A percentile compares a stretch with the other conserved stretches of the same genome.
phyloP scores from a whole-genome alignment of 2,329 filamentous ascomycete genomes.

The Colletotrichum sp. region DNA sequence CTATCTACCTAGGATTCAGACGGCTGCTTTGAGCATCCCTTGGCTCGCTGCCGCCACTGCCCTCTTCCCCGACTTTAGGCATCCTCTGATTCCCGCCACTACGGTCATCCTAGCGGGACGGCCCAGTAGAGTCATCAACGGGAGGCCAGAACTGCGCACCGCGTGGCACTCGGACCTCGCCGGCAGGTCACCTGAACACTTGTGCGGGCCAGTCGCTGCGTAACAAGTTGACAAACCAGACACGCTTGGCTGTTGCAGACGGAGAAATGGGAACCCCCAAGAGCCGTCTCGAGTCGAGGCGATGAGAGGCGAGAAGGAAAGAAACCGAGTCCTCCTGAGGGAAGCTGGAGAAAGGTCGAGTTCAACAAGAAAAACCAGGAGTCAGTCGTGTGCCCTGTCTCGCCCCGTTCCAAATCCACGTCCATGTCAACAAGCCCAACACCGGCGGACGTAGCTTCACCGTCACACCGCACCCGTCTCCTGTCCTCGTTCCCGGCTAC shows the following conservation, averaged over 20 bases:
- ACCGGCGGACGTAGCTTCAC: background rate
- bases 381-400: background rate
- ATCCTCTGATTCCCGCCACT: background rate
- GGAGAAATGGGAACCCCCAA: background rate
- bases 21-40: background rate
- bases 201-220: constrained; percentile 6
- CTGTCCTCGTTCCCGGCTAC: background rate
- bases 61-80: background rate
- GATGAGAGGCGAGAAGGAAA: background rate
- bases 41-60: background rate
- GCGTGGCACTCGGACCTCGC: constrained; percentile 14
- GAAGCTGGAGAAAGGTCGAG: background rate
- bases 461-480: background rate
- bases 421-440: background rate
- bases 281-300: background rate
- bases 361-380: background rate
- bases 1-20: background rate
- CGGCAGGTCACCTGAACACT: constrained; percentile 16
- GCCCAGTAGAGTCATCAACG: background rate
- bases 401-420: constrained; percentile 1
- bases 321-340: background rate
- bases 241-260: background rate
- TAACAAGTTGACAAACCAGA: constrained; percentile 19
- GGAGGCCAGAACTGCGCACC: background rate
- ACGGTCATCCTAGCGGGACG: background rate